These are phyloP conservation scores for Gautieria morchelliformis DNA, from an alignment of 768 basidiomycete genomes.

Conservation along the genomic window DNA sequence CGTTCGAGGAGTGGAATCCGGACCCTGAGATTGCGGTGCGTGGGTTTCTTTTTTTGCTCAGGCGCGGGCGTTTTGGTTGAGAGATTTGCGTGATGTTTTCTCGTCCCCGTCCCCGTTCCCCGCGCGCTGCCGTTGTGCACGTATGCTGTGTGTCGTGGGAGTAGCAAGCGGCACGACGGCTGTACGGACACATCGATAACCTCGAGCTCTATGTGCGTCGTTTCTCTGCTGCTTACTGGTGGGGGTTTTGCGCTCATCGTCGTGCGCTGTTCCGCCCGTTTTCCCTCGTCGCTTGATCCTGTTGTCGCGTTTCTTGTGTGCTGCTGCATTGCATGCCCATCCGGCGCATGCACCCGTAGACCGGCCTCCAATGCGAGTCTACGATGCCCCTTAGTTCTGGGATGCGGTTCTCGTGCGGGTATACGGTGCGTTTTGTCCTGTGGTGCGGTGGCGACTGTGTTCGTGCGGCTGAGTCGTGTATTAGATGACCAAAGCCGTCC, in stretches of 20 bases:
- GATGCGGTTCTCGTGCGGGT: conserved; percentile 21
- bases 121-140: no score
- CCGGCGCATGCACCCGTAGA: background rate
- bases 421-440: background rate
- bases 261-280: no score
- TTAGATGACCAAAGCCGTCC: conserved; percentile 35
- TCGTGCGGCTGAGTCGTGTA: background rate
- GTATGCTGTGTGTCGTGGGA: no score
- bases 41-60: background rate
- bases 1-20: conserved; percentile 48
- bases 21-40: conserved; percentile 35
- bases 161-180: conserved; percentile 21
- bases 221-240: no score
- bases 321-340: no score
- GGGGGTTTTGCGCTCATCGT: no score
- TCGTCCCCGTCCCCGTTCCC: no score
- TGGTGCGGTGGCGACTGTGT: no score
- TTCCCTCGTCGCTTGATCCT: no score
- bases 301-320: no score
- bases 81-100: no score
- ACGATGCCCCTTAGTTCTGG: conserved; percentile 17
- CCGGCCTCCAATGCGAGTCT: conserved; percentile 17
- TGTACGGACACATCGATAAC: conserved; percentile 30
- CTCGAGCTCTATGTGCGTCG: conserved; percentile 29
- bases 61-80: no score